These are phyloP conservation scores for Fragaria nilgerrensis DNA, from an alignment of 306 rosid species.

Conservation along the genomic window DNA sequence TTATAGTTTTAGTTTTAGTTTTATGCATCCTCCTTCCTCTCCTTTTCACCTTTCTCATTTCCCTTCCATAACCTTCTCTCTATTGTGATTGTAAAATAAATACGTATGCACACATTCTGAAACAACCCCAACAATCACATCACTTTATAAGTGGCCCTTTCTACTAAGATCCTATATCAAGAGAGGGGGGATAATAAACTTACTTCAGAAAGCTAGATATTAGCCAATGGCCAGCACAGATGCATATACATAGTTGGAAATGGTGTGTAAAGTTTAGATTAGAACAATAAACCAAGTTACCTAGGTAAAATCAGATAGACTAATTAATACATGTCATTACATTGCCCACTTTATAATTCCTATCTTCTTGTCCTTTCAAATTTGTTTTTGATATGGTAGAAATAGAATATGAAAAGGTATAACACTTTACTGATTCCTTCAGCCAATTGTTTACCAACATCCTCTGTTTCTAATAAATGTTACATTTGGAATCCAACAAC, in stretches of 20 bases:
- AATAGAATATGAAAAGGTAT: background rate
- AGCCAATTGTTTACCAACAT: background rate
- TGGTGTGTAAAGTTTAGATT: background rate
- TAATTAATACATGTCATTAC: too few relatives aligned
- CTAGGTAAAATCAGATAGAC: background rate
- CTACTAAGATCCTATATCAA: too few relatives aligned
- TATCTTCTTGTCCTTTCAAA: too few relatives aligned
- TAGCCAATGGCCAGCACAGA: background rate
- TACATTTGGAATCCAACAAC: background rate
- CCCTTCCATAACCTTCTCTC: background rate
- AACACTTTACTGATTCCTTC: background rate
- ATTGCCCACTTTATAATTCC: background rate
- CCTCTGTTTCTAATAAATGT: background rate
- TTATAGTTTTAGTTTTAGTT: background rate
- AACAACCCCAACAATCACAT: too few relatives aligned
- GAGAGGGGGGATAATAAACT: background rate
- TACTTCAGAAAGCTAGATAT: background rate
- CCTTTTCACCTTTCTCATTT: background rate
- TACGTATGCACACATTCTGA: background rate
- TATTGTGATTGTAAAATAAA: background rate
- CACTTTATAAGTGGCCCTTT: too few relatives aligned
- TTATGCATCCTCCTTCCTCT: background rate
- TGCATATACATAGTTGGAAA: too few relatives aligned
- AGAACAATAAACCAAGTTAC: background rate
- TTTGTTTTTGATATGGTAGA: background rate